phyloP scores from a whole-genome alignment of 495 filamentous ascomycete genomes.

The Penicillium pancosmium region DNA sequence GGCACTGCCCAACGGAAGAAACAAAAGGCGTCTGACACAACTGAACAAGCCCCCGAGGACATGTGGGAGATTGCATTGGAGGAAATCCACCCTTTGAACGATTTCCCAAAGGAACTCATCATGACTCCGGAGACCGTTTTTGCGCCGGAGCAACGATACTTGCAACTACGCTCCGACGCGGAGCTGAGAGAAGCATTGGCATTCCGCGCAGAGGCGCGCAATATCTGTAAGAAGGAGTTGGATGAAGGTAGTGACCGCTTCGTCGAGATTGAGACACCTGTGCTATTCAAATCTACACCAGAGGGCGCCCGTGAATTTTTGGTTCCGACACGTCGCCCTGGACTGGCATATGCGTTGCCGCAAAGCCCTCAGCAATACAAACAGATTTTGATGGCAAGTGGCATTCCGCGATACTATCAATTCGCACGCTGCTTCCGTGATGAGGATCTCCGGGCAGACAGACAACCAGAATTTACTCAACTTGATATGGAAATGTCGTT shows the following conservation, averaged over 20 bases:
- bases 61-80: constrained; percentile 63
- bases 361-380: constrained; percentile 99
- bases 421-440: constrained; percentile 95
- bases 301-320: constrained; percentile 95
- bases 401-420: constrained; percentile 81
- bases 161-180: constrained; percentile 77
- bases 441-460: constrained; percentile 88
- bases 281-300: constrained; percentile 96
- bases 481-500: constrained; percentile 94
- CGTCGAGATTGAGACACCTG: constrained; percentile 83
- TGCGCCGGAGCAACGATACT: constrained; percentile 71
- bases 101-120: constrained; percentile 75
- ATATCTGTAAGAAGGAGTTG: constrained; percentile 56
- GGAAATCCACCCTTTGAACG: constrained; percentile 70
- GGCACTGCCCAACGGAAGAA: constrained; percentile 53
- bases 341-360: constrained; percentile 84
- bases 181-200: constrained; percentile 62
- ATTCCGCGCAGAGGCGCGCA: constrained; percentile 57
- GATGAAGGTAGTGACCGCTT: constrained; percentile 52
- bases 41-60: constrained; percentile 29
- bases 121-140: constrained; percentile 71
- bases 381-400: constrained; percentile 94
- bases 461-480: constrained; percentile 98
- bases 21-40: constrained; percentile 28
- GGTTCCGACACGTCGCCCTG: constrained; percentile 79